Conservation (phyloP, 73 alveolate genomes). For the Paramecium sexaurelia region DNA sequence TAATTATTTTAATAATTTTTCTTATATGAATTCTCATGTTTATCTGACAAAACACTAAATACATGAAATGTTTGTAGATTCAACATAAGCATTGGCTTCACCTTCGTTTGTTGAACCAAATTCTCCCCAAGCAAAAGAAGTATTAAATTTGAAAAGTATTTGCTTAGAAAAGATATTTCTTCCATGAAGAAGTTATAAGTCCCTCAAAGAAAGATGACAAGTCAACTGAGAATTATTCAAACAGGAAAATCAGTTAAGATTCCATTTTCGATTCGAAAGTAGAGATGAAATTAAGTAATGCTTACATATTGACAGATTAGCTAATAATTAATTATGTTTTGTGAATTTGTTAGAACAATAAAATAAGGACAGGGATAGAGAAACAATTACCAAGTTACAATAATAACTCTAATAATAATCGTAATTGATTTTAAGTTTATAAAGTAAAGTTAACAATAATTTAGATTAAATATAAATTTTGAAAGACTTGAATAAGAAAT, state of each 20-base stretch:
- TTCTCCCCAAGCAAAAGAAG: constrained; percentile 7
- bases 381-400: background rate
- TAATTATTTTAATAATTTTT: background rate
- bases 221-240: constrained; percentile 5
- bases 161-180: constrained; percentile 4
- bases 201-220: constrained; percentile 30
- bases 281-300: constrained; percentile 22
- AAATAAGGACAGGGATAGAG: background rate
- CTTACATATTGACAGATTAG: background rate
- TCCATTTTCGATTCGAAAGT: constrained; percentile 15
- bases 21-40: constrained; percentile 9
- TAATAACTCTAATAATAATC: background rate
- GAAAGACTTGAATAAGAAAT: background rate
- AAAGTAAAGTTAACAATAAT: background rate
- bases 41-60: constrained; percentile 2
- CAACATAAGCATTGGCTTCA: background rate
- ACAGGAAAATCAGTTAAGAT: background rate
- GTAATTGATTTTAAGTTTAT: background rate
- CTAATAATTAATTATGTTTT: background rate
- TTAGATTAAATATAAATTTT: background rate
- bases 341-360: background rate
- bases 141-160: background rate
- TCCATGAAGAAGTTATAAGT: constrained; percentile 2
- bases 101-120: constrained; percentile 14
- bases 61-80: constrained; percentile 26